Evolutionary conservation across 129 eudicot genomes (phyloP).

Genomic region (Tagetes patula): DNA sequence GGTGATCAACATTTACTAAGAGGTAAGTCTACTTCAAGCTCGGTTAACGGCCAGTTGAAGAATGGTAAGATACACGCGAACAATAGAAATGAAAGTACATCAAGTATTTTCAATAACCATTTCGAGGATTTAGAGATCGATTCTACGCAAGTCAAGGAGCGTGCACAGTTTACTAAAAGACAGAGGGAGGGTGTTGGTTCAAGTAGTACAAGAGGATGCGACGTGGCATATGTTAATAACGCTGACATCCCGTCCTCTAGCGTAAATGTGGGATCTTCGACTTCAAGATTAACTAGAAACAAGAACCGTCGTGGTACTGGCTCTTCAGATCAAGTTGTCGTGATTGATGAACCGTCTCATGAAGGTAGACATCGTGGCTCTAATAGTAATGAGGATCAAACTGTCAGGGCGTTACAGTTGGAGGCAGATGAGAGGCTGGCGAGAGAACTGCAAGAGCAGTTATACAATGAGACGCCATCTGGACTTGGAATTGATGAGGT

Average conservation of each 20-base stretch:
- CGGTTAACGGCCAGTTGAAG: slow-evolving; percentile 26
- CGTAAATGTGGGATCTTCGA: slow-evolving; percentile 40
- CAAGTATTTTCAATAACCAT: slow-evolving; percentile 27
- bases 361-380: slow-evolving; percentile 33
- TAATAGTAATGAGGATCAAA: slow-evolving; percentile 39
- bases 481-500: slow-evolving; percentile 56
- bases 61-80: slow-evolving; percentile 28
- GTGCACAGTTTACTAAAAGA: slow-evolving; percentile 46
- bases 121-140: slow-evolving; percentile 33
- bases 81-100: slow-evolving; percentile 28
- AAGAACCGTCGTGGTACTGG: slow-evolving; percentile 31
- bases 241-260: slow-evolving; percentile 42
- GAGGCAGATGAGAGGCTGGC: slow-evolving; percentile 93
- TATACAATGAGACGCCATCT: slow-evolving; percentile 58
- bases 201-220: slow-evolving; percentile 44
- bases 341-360: slow-evolving; percentile 52
- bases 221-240: slow-evolving; percentile 39
- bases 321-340: slow-evolving; percentile 35
- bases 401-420: slow-evolving; percentile 65
- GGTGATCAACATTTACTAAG: slow-evolving; percentile 26
- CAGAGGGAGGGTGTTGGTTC: slow-evolving; percentile 56
- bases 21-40: slow-evolving; percentile 32
- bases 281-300: slow-evolving; percentile 40
- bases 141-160: slow-evolving; percentile 35
- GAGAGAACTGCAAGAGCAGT: slow-evolving; percentile 89